Conservation (phyloP, 2,329 filamentous ascomycete genomes). For the Gliomastix tumulicola region DNA sequence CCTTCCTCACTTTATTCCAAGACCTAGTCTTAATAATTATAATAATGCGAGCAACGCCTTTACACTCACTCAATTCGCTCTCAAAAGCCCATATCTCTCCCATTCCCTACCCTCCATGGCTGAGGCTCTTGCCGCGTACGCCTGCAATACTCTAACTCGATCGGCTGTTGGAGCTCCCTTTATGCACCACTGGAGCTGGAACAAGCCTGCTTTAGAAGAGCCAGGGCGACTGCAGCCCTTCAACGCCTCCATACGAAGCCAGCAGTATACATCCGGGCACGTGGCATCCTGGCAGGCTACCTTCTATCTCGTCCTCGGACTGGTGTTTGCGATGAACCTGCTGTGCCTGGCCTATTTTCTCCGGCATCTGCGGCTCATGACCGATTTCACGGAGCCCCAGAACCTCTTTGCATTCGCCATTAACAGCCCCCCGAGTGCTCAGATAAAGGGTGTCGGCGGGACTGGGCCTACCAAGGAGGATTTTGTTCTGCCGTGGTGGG, state of each 20-base stretch:
- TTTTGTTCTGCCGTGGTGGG: slow-evolving; percentile 32
- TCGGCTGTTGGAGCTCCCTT: slow-evolving; percentile 54
- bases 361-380: slow-evolving; percentile 51
- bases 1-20: no score
- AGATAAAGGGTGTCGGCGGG: slow-evolving; percentile 29
- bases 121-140: slow-evolving; percentile 66
- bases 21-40: no score
- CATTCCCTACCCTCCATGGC: slow-evolving; percentile 57
- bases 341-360: slow-evolving; percentile 56
- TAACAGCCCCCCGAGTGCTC: slow-evolving; percentile 40
- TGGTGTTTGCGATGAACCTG: slow-evolving; percentile 62
- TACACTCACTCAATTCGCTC: slow-evolving; percentile 46
- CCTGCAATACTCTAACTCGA: slow-evolving; percentile 58
- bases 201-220: slow-evolving; percentile 23
- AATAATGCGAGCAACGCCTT: slow-evolving; percentile 52
- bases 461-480: slow-evolving; percentile 24
- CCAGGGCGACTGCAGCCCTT: slow-evolving; percentile 50
- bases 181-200: slow-evolving; percentile 39
- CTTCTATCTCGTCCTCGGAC: slow-evolving; percentile 60
- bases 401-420: slow-evolving; percentile 68
- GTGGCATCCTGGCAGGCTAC: slow-evolving; percentile 51
- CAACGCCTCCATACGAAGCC: slow-evolving; percentile 53
- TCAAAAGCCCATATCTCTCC: slow-evolving; percentile 31
- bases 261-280: slow-evolving; percentile 66
- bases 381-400: slow-evolving; percentile 71